These are phyloP conservation scores for Coelastrella sp. DNA, from an alignment of 139 green algal genomes.

Conservation along the genomic window DNA sequence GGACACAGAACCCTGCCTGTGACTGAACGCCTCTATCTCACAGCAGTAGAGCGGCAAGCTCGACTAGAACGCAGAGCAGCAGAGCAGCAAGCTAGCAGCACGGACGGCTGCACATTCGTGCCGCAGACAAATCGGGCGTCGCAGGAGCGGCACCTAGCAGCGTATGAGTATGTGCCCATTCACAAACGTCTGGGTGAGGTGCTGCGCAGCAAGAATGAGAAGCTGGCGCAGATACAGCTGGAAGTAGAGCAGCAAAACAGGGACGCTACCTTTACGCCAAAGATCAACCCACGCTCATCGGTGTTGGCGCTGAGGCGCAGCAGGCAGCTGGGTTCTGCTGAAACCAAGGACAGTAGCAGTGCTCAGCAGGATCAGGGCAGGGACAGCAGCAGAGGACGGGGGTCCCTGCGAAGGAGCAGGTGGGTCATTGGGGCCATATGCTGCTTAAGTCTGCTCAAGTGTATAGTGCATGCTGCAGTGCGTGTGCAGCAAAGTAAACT, in stretches of 20 bases:
- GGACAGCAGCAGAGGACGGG: slow-evolving; percentile 13
- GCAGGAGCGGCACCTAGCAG: neutral
- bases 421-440: neutral
- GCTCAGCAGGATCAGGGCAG: neutral
- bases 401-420: slow-evolving; percentile 11
- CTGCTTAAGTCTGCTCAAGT: no score
- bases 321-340: neutral
- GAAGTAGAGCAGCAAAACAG: slow-evolving; percentile 14
- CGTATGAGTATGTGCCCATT: slow-evolving; percentile 52
- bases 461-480: no score
- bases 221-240: slow-evolving; percentile 47
- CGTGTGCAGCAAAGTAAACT: no score
- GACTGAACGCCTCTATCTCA: slow-evolving; percentile 29
- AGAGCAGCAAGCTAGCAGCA: slow-evolving; percentile 2
- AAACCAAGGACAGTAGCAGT: neutral
- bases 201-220: slow-evolving; percentile 59
- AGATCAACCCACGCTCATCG: slow-evolving; percentile 28
- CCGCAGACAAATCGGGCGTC: slow-evolving; percentile 15
- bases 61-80: slow-evolving; percentile 10
- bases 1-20: neutral
- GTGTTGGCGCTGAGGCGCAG: slow-evolving; percentile 17
- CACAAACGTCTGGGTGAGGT: slow-evolving; percentile 58
- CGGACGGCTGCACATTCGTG: slow-evolving; percentile 35
- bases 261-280: slow-evolving; percentile 5
- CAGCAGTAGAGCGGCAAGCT: slow-evolving; percentile 17